Conservation (phyloP, 140 eudicot genomes). For the Senecio squalidus region DNA sequence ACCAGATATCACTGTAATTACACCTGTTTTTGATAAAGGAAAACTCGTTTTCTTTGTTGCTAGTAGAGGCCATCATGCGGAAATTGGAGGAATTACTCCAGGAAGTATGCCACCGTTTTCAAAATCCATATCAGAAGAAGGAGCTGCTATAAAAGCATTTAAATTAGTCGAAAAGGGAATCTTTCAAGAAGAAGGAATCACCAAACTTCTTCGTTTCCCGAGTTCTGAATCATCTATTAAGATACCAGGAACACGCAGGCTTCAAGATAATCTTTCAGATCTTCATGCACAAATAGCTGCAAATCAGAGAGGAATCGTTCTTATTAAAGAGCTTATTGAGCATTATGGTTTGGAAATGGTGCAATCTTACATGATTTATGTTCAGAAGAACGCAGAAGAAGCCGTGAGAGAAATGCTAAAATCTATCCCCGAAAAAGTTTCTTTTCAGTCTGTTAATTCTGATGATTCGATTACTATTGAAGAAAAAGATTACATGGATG, state of each 20-base stretch:
- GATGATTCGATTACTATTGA: slow-evolving; percentile 43
- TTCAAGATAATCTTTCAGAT: slow-evolving; percentile 92
- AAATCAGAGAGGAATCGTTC: slow-evolving; percentile 92
- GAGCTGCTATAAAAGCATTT: slow-evolving; percentile 95
- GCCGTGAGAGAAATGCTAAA: slow-evolving; percentile 97
- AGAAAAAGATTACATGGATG: slow-evolving; percentile 98
- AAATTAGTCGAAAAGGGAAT: slow-evolving; percentile 86
- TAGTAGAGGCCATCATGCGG: slow-evolving; percentile 98
- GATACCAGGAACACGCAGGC: slow-evolving; percentile 85
- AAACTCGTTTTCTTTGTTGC: slow-evolving; percentile 91
- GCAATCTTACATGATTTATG: slow-evolving; percentile 87
- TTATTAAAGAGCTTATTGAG: slow-evolving; percentile 87
- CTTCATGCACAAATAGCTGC: slow-evolving; percentile 98
- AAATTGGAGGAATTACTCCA: slow-evolving; percentile 96
- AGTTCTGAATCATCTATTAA: slow-evolving; percentile 39
- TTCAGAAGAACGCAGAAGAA: slow-evolving; percentile 85
- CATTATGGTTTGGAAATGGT: slow-evolving; percentile 83
- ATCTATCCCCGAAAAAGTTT: slow-evolving; percentile 60
- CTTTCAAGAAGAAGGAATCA: slow-evolving; percentile 94
- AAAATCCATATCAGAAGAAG: slow-evolving; percentile 88
- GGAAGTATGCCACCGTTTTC: slow-evolving; percentile 99
- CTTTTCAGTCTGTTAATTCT: slow-evolving; percentile 18
- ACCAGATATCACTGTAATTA: slow-evolving; percentile 92
- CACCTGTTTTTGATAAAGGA: slow-evolving; percentile 77
- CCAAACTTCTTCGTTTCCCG: slow-evolving; percentile 58